phyloP scores from a whole-genome alignment of 192 early-diverging fungal genomes.

The Coemansia furcata region DNA sequence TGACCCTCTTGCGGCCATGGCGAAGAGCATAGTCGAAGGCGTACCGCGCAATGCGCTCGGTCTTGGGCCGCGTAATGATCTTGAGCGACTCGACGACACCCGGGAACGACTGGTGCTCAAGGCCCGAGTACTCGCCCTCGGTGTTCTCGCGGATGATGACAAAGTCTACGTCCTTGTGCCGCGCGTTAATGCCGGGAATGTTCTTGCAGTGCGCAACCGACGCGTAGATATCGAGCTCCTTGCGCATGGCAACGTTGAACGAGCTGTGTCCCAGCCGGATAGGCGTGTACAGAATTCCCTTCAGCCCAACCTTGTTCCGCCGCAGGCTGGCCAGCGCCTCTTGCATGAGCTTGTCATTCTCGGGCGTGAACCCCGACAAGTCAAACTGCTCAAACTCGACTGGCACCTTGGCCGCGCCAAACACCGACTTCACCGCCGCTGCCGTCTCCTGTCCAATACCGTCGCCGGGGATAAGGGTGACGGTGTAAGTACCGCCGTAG shows the following conservation, averaged over 20 bases:
- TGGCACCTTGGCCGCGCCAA: constrained; percentile 89
- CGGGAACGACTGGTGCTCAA: constrained; percentile 97
- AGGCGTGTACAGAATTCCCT: constrained; percentile 93
- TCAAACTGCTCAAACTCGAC: constrained; percentile 98
- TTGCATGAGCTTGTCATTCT: constrained; percentile 79
- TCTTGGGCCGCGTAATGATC: constrained; percentile 95
- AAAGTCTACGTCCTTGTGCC: constrained; percentile 95
- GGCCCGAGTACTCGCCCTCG: constrained; percentile 99
- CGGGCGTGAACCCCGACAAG: constrained; percentile 85
- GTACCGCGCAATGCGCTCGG: constrained; percentile 97
- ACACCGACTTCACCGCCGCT: constrained; percentile 87
- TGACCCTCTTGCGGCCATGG: constrained; percentile 97
- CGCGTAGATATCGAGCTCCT: constrained; percentile 98
- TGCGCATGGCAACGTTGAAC: constrained; percentile 95
- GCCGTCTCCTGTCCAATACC: constrained; percentile 96
- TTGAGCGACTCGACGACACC: constrained; percentile 99
- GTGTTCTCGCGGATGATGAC: constrained; percentile 99
- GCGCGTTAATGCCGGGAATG: constrained; percentile 79
- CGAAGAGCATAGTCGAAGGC: constrained; percentile 99
- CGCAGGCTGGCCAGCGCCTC: constrained; percentile 87
- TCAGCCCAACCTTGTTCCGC: constrained; percentile 96
- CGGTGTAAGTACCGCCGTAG: constrained; percentile 94
- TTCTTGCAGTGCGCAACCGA: constrained; percentile 91
- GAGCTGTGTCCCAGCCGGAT: constrained; percentile 86
- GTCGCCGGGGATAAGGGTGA: constrained; percentile 98